Evolutionary conservation across 129 eudicot species (phyloP).

Genomic region (Arctium minus): DNA sequence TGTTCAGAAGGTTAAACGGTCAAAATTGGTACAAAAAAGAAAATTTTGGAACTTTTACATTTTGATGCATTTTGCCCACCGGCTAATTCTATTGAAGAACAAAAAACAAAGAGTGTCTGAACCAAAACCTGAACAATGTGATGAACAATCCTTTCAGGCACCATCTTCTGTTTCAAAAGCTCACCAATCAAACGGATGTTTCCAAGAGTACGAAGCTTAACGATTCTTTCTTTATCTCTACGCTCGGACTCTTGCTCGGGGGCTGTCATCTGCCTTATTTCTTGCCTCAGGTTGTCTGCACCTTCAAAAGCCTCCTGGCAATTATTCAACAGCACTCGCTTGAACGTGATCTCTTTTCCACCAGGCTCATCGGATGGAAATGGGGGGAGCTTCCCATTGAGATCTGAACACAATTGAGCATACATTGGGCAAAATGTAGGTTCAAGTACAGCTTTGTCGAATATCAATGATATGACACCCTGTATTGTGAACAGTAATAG

Average conservation of each 20-base stretch:
- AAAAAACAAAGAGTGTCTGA: neutral
- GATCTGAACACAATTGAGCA: conserved; percentile 76
- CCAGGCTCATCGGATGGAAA: conserved; percentile 84
- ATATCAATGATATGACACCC: conserved; percentile 86
- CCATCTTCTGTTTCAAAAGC: conserved; percentile 91
- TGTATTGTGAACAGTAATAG: conserved; percentile 18
- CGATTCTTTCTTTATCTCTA: conserved; percentile 77
- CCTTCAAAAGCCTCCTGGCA: conserved; percentile 98
- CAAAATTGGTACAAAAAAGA: too few species aligned
- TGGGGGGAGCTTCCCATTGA: conserved; percentile 69
- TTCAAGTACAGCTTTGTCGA: conserved; percentile 91
- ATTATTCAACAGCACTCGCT: conserved; percentile 63
- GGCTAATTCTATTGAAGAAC: neutral
- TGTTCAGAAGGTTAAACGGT: too few species aligned
- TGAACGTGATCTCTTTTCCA: conserved; percentile 68
- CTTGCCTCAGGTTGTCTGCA: conserved; percentile 63
- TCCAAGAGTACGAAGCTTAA: conserved; percentile 80
- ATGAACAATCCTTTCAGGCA: conserved; percentile 83
- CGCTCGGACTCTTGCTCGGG: conserved; percentile 74
- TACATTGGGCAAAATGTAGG: conserved; percentile 98
- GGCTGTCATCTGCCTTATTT: conserved; percentile 65
- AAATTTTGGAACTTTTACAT: too few species aligned
- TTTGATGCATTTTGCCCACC: neutral
- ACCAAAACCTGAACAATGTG: conserved; percentile 78
- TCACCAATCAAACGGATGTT: conserved; percentile 89